Conservation (phyloP, 2,329 filamentous ascomycete genomes). For the Tolypocladium endophyticum region DNA sequence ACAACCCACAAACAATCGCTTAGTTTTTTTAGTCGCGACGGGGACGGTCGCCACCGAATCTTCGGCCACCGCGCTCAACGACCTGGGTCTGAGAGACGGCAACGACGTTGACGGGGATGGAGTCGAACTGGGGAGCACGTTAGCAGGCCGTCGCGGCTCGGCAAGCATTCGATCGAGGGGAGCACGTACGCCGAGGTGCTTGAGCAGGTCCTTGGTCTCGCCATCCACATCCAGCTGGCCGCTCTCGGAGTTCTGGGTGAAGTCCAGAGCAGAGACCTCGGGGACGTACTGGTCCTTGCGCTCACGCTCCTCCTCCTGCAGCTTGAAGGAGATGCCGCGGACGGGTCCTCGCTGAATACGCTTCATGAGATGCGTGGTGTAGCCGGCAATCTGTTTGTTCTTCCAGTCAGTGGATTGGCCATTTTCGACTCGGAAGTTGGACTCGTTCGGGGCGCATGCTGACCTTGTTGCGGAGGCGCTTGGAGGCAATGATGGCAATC, state of each 20-base stretch:
- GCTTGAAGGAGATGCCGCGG: constrained; percentile 99
- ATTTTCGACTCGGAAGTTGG: not conserved
- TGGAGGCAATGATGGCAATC: constrained; percentile 97
- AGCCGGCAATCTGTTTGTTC: constrained; percentile 71
- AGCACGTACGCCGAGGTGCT: constrained; percentile 89
- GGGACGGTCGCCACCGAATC: constrained; percentile 55
- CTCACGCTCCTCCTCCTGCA: constrained; percentile 99
- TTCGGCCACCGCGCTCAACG: constrained; percentile 65
- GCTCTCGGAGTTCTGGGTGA: constrained; percentile 76
- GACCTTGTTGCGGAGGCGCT: constrained; percentile 99
- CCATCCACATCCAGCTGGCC: constrained; percentile 90
- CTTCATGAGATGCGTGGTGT: constrained; percentile 99
- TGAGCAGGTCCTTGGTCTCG: constrained; percentile 98
- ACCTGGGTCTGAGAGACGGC: constrained; percentile 81
- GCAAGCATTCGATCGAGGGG: not conserved
- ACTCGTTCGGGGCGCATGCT: constrained; percentile 11
- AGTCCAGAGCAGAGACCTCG: constrained; percentile 97
- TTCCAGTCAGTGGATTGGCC: constrained; percentile 4
- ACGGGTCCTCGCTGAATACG: constrained; percentile 98
- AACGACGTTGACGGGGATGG: constrained; percentile 92
- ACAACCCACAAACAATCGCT: constrained; percentile 15
- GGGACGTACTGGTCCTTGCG: constrained; percentile 99
- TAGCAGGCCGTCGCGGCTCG: constrained; percentile 10
- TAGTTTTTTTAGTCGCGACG: constrained; percentile 21
- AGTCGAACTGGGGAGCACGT: constrained; percentile 65